Evolutionary conservation across 305 asterid species (phyloP).

Genomic region (Plantago lanceolata): DNA sequence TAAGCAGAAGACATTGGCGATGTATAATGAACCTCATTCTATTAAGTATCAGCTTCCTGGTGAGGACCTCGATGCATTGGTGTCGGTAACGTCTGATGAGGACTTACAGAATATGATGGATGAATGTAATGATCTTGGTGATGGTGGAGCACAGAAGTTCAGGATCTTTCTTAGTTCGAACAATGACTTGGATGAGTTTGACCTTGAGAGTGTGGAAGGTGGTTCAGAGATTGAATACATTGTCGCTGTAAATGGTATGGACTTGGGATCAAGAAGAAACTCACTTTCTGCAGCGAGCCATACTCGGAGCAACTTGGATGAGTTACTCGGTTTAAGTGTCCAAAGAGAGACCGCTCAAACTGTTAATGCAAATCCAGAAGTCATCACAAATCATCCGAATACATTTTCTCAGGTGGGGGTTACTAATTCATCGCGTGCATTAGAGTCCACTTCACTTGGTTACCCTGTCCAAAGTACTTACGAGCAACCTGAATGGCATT

Average conservation of each 20-base stretch:
- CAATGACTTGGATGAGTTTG: conserved; percentile 58
- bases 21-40: conserved; percentile 48
- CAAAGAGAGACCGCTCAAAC: conserved; percentile 39
- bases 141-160: conserved; percentile 66
- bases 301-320: conserved; percentile 62
- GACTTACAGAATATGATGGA: conserved; percentile 87
- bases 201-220: conserved; percentile 50
- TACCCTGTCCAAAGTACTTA: conserved; percentile 20
- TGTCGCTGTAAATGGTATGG: conserved; percentile 82
- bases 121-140: conserved; percentile 57
- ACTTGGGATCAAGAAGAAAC: conserved; percentile 62
- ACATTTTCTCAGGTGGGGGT: conserved; percentile 40
- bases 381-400: conserved; percentile 34
- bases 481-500: conserved; percentile 52
- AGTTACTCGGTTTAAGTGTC: conserved; percentile 46
- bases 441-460: conserved; percentile 29
- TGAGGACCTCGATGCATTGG: conserved; percentile 94
- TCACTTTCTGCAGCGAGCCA: conserved; percentile 49
- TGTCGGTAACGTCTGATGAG: conserved; percentile 80
- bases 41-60: conserved; percentile 93
- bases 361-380: conserved; percentile 28
- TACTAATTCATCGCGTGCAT: conserved; percentile 40
- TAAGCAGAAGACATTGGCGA: conserved; percentile 48
- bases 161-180: conserved; percentile 68
- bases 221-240: conserved; percentile 71